Base-by-base conservation (phyloP, 2,329 filamentous ascomycete species). In the Septoria linicola region DNA sequence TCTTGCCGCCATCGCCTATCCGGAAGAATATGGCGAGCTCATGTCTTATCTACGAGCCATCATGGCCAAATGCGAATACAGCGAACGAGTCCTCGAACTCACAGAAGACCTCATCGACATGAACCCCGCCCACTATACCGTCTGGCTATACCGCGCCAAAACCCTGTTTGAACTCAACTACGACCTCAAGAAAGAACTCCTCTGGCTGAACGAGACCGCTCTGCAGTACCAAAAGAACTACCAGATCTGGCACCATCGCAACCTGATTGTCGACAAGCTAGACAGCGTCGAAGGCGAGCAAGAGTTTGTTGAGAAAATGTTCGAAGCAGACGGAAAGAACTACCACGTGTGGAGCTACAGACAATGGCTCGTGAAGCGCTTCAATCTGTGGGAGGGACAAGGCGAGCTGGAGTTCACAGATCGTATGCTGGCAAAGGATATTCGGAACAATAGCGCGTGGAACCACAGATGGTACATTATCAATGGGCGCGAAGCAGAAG, bases 321-420 rank as follows among this genome's bases (percentile, higher is more conserved):
- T 99, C 48, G 80, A 79, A 34, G 80, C 87, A 62, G 93, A 99
- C 68, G 82, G 87, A 42, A 99, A 99, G 74, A 99, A 99, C 75
- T 97, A 99, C 70, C 93, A 99, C 68, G 93, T 97, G 41, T 99
- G 93, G 93, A 89, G 85, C 49, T 99, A 97, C 74, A 80, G 93
- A 52, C 89, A 96, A 68, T 77, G 85, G 83, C 68, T 86, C 73
- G 76, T 96, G 70, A 79, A 81, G 59, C 74, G 80, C 42, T 83
- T 87, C 69, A 69, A 70, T 43, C 71, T 83, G 39, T 83, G 78
- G 69, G 62, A 62, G 27, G 36, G 53, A n/a, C 3, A 32, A 1
- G 63, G 59, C 16, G 83, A 99, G 76, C 75, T 95, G 16, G 71
- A 76, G 44, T 83, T 85, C 53, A 82, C 89, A 27, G 86, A 93